Percentiles rank a stretch among this genome's conserved stretches.
Conservation (phyloP, 305 asterid species). For the Coffea humblotiana region DNA sequence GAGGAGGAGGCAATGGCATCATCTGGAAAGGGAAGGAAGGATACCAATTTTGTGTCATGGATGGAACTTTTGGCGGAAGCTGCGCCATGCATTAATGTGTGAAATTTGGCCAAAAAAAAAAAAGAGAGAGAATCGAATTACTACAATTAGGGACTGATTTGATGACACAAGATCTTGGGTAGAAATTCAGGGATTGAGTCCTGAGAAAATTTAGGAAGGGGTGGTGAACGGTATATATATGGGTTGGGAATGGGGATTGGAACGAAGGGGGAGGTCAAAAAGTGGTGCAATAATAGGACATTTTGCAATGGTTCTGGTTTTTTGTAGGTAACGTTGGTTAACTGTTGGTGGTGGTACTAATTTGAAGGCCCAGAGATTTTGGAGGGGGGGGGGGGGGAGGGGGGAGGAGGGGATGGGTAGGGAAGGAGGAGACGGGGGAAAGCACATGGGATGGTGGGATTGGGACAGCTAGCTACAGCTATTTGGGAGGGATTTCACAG, state of each 20-base stretch:
- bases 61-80: constrained; percentile 69
- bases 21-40: constrained; percentile 54
- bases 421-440: neutral
- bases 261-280: neutral
- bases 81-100: constrained; percentile 68
- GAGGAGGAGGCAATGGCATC: constrained; percentile 35
- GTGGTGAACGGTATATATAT: constrained; percentile 5
- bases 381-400: constrained; percentile 21
- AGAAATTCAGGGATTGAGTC: neutral
- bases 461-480: constrained; percentile 93
- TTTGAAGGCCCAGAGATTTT: constrained; percentile 27
- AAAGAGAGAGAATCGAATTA: neutral
- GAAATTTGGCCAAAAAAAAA: neutral
- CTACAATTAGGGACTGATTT: neutral
- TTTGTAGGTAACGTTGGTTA: constrained; percentile 6
- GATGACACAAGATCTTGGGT: neutral
- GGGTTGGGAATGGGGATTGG: neutral
- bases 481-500: constrained; percentile 33
- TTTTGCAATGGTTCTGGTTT: neutral
- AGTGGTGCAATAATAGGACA: neutral
- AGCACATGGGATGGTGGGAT: constrained; percentile 49
- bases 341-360: constrained; percentile 16
- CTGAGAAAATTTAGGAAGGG: constrained; percentile 10
- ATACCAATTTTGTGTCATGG: constrained; percentile 68
- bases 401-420: neutral